Evolutionary conservation across 148 eudicot species (phyloP), one percentile per base, ranked within the genome.

Genomic region (Cornus kousa): DNA sequence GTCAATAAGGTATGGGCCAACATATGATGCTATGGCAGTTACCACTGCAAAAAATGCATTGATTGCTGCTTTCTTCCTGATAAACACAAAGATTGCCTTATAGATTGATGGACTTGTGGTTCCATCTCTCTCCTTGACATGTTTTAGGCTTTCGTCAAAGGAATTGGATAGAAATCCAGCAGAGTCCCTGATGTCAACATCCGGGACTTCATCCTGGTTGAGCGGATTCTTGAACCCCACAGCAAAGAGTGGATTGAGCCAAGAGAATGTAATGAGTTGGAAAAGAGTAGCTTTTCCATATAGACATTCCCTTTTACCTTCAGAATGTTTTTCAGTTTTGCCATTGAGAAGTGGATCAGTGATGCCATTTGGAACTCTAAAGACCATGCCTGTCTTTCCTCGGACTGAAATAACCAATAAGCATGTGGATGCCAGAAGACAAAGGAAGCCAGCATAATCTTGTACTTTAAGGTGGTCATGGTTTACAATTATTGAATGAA

Each of bases 211-310:
- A 75, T 92, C 92, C 74, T 87, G 89, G 74, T 94, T 97, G 4
- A 97, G 93, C 13, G 99, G 93, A 73, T 91, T 89, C 77, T 83
- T 88, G 2, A 81, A 81, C 43, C 99, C 99, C 32, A 81, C 69
- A n/a, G 91, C 94, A 80, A 97, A 97, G 82, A 97, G 79, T 5
- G 97, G 93, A 74, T 92, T 97, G 23, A 97, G 90, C 99, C 99
- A 97, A 22, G 99, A 92, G 76, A 92, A 94, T 32, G 98, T 94
- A 68, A 97, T 80, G 22, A 90, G 91, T 73, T 92, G 94, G 48
- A 90, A n/a, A 68, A 94, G 73, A 57, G 86, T 90, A 33, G 99
- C 92, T 79, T 85, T 91, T 77, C 92, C 91, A 75, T 92, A 97
- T 24, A 89, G 86, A 48, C 87, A 80, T 22, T 87, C 93, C 76